phyloP scores from a whole-genome alignment of 768 basidiomycete species.

The Calocybe indica region DNA sequence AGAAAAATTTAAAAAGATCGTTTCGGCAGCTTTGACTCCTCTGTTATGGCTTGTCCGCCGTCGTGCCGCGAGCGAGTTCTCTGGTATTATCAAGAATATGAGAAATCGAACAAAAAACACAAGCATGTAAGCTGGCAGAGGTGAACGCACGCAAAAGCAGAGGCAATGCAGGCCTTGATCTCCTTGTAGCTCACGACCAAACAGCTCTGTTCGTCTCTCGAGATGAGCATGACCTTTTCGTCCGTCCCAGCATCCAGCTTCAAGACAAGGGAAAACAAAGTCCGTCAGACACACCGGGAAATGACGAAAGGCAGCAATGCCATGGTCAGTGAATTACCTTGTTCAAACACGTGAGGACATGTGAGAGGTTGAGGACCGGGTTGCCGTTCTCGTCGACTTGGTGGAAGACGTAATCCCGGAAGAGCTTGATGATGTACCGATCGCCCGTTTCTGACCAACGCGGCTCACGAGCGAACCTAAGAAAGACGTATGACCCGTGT shows the following conservation, averaged over 20 bases:
- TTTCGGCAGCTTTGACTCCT: neutral
- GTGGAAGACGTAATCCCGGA: constrained; percentile 98
- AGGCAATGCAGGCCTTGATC: constrained; percentile 78
- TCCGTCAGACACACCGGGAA: neutral
- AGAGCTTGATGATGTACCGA: constrained; percentile 95
- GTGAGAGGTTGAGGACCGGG: constrained; percentile 84
- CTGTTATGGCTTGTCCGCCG: constrained; percentile 7
- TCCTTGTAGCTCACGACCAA: constrained; percentile 92
- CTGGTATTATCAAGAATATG: constrained; percentile 20
- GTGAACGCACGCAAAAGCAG: constrained; percentile 68
- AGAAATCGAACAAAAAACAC: neutral
- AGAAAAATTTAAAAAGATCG: neutral
- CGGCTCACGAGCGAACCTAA: constrained; percentile 88
- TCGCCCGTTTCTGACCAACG: constrained; percentile 99
- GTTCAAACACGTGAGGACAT: constrained; percentile 90
- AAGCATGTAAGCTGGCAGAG: too few relatives aligned
- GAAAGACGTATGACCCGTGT: neutral
- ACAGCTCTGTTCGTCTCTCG: constrained; percentile 94
- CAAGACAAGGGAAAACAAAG: neutral
- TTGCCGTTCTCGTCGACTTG: constrained; percentile 89
- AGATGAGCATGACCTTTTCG: constrained; percentile 91
- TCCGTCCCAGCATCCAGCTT: constrained; percentile 92
- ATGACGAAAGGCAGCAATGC: neutral
- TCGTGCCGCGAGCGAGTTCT: constrained; percentile 38
- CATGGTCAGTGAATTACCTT: constrained; percentile 50